A percentile compares a stretch with the other conserved stretches of the same genome.
These are phyloP conservation scores for Botrytis deweyae DNA, from an alignment of 2,329 filamentous ascomycete genomes.

Conservation along the genomic window DNA sequence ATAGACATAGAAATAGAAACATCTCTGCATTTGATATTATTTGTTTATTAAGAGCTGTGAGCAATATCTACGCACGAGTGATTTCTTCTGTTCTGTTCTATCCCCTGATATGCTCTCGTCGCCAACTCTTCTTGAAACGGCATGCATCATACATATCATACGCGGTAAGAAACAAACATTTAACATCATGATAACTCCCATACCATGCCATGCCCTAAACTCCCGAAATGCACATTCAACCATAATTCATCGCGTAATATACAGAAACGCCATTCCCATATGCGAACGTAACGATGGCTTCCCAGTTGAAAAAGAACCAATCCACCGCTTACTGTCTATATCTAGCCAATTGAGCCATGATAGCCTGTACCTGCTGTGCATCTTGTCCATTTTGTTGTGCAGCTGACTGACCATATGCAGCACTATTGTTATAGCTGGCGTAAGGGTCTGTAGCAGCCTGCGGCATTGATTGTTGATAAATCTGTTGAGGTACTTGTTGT, in stretches of 20 bases:
- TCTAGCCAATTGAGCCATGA: constrained; percentile 70
- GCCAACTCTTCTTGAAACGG: neutral
- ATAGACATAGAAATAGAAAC: constrained; percentile 12
- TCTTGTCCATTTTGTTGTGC: constrained; percentile 40
- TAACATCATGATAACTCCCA: constrained; percentile 1
- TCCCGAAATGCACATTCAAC: neutral
- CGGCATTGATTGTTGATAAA: constrained; percentile 32
- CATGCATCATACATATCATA: constrained; percentile 1
- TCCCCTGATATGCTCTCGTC: neutral
- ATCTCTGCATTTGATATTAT: neutral
- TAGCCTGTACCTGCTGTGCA: constrained; percentile 63
- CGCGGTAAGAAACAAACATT: neutral
- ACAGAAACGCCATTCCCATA: neutral
- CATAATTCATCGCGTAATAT: neutral
- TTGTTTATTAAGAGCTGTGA: neutral
- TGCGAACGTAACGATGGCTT: neutral
- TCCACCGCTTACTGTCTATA: constrained; percentile 52
- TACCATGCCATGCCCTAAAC: neutral
- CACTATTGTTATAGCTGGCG: constrained; percentile 4
- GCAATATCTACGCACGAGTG: neutral
- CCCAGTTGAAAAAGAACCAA: neutral
- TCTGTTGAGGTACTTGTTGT: constrained; percentile 28
- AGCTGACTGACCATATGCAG: constrained; percentile 9
- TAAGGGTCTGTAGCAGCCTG: constrained; percentile 23
- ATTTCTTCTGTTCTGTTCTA: neutral